Conservation (phyloP, 2,329 filamentous ascomycete genomes). For the Pseudonectria foliicola region DNA sequence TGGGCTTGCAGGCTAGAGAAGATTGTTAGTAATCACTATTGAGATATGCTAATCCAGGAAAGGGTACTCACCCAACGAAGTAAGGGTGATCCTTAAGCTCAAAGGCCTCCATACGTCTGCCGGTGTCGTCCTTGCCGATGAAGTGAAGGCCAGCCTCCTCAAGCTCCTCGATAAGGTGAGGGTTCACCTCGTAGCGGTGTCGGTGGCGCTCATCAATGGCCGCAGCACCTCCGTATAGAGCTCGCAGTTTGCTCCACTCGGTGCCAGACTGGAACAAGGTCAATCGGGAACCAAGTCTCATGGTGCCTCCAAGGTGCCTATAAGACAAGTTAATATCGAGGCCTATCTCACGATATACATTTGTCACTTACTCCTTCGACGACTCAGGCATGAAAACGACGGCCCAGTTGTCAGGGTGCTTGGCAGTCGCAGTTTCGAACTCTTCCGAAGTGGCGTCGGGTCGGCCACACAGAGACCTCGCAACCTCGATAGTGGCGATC, state of each 20-base stretch:
- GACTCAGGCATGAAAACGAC: constrained; percentile 89
- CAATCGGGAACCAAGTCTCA: constrained; percentile 72
- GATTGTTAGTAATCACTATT: background rate
- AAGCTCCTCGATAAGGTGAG: constrained; percentile 62
- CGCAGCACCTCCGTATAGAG: constrained; percentile 57
- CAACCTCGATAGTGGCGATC: constrained; percentile 83
- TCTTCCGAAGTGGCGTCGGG: constrained; percentile 49
- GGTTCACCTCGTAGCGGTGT: constrained; percentile 89
- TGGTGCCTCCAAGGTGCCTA: constrained; percentile 66
- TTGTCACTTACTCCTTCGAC: constrained; percentile 31
- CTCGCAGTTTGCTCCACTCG: constrained; percentile 72
- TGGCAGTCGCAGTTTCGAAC: constrained; percentile 41
- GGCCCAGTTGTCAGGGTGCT: constrained; percentile 46
- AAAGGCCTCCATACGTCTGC: constrained; percentile 74
- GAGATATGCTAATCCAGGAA: background rate
- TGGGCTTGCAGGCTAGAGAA: constrained; percentile 67
- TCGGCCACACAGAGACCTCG: constrained; percentile 66
- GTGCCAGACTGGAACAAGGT: constrained; percentile 68
- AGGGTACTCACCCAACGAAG: constrained; percentile 50
- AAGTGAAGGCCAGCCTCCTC: constrained; percentile 65
- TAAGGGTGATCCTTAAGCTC: constrained; percentile 79
- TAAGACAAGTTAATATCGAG: constrained; percentile 1
- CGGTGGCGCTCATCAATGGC: constrained; percentile 69
- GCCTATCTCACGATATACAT: background rate
- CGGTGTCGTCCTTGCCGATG: constrained; percentile 71